A percentile compares a stretch with the other conserved stretches of the same genome.
Conservation (phyloP, 2,329 filamentous ascomycete genomes). For the Diaporthe caulivora region DNA sequence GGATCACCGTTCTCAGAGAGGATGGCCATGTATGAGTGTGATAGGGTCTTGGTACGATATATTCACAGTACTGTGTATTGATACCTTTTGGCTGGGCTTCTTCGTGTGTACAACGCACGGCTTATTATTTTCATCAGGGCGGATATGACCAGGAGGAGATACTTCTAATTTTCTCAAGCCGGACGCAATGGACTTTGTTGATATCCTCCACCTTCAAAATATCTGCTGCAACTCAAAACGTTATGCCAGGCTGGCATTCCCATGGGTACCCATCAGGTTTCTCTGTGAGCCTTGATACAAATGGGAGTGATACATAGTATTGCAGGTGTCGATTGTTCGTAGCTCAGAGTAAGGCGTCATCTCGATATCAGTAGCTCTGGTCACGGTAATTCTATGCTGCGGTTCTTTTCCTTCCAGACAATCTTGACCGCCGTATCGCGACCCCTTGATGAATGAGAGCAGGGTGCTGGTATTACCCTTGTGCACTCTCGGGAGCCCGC, state of each 20-base stretch:
- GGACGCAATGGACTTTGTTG: no score
- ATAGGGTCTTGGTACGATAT: no score
- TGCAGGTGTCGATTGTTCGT: not conserved
- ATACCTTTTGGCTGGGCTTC: no score
- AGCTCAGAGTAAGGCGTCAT: slow-evolving; percentile 3
- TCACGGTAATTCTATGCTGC: not conserved
- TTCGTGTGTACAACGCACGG: no score
- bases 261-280: not conserved
- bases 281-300: not conserved
- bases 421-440: not conserved
- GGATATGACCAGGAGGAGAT: no score
- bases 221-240: not conserved
- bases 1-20: no score
- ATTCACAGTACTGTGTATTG: no score
- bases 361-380: not conserved
- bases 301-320: slow-evolving; percentile 16
- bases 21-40: no score
- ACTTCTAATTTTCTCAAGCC: no score
- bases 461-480: not conserved
- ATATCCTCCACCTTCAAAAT: not conserved
- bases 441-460: not conserved
- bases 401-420: not conserved
- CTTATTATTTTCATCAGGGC: no score
- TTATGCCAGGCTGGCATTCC: not conserved
- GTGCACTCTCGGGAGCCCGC: not conserved